phyloP scores from a whole-genome alignment of 1,284 basidiomycete species.

The Apiotrichum gracile region DNA sequence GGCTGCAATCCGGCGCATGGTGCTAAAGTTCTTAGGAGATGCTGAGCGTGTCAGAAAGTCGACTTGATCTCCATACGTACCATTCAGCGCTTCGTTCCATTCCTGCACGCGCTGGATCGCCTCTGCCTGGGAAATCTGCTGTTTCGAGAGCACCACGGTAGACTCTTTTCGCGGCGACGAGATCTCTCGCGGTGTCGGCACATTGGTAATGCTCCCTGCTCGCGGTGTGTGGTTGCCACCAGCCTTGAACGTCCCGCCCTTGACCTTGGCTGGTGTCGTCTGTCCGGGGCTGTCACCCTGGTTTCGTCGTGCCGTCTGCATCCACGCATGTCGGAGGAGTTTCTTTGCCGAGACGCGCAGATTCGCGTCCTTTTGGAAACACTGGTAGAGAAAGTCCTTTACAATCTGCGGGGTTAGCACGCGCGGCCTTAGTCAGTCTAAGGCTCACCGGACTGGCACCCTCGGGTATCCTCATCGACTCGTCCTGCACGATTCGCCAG shows the following conservation, averaged over 20 bases:
- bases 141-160: conserved; percentile 49
- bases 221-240: neutral
- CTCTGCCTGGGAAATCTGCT: conserved; percentile 71
- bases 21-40: conserved; percentile 48
- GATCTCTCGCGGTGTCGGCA: conserved; percentile 1
- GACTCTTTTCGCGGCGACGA: conserved; percentile 20
- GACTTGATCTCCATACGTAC: conserved; percentile 50
- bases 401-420: conserved; percentile 58
- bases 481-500: conserved; percentile 96
- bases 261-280: neutral
- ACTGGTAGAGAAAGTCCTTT: conserved; percentile 93
- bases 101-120: conserved; percentile 92
- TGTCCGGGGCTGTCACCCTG: neutral
- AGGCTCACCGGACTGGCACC: conserved; percentile 63
- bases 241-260: neutral
- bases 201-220: neutral
- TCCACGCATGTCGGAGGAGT: conserved; percentile 90
- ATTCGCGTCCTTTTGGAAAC: conserved; percentile 97
- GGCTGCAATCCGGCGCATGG: conserved; percentile 18
- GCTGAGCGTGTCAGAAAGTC: conserved; percentile 36
- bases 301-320: conserved; percentile 60
- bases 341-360: conserved; percentile 90
- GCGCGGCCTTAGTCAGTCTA: neutral
- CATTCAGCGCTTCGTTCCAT: conserved; percentile 95
- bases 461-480: conserved; percentile 90